Base-by-base conservation (phyloP, 129 eudicot species). In the Escallonia herrerae region DNA sequence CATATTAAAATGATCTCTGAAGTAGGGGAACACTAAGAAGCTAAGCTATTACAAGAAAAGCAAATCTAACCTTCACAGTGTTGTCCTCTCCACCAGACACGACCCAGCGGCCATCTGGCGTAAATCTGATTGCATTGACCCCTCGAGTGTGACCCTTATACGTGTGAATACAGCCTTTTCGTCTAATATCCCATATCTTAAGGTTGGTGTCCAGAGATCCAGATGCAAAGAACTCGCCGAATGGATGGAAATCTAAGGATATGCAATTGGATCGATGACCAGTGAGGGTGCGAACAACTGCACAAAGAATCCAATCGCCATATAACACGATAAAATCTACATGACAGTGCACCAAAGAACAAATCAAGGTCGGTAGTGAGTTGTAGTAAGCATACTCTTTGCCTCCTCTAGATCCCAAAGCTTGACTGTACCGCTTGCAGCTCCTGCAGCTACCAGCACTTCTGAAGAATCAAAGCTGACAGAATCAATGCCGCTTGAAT, bases 41-140 rank as follows among this genome's bases (percentile, higher is more conserved):
- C 33, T 22, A 22, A 22, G 33, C 33, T 22, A 22, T 22, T 22
- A 39, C 42, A 73, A 69, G 47, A 63, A 64, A 63, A 42, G 54
- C 5, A 56, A 50, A 15, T 67, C 62, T 22, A 40, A 88, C 98
- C 96, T 93, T 93, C 66, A 93, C 98, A 51, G 87, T 88, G 74
- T 89, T 88, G 83, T 93, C 98, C 76, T 93, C 96, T 68, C 98
- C 96, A 57, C 98, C 98, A 68, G 98, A 93, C 12, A 93, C 98
- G 11, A 93, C 95, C 98, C 98, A 93, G 39, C 98, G 96, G n/a
- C 98, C 98, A 81, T 93, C 98, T n/a, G 98, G 98, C 22, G 98
- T 93, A 67, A 93, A 93, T 74, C 98, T 83, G 70, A 93, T 86
- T 1, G 87, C 87, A 80, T 89, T 93, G 69, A 93, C 95, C 64